Evolutionary conservation across 352 stramenopile species (phyloP).

Genomic region (Globisporangium spiculum): DNA sequence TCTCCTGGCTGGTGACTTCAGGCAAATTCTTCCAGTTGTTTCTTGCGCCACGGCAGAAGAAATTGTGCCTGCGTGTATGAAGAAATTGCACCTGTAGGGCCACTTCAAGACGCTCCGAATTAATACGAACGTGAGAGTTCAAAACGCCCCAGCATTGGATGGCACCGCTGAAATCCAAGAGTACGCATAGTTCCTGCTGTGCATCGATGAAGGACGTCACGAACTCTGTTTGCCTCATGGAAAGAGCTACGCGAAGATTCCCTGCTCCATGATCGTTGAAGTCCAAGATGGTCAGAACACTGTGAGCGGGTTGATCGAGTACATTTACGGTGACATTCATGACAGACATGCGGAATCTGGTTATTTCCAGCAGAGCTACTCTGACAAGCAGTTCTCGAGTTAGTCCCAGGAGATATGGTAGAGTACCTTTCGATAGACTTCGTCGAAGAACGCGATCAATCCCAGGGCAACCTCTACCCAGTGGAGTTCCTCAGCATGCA

Average conservation of each 20-base stretch:
- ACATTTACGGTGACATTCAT: too few species aligned
- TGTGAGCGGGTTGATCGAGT: too few species aligned
- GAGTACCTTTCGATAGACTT: background rate
- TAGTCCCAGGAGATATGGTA: too few species aligned
- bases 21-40: background rate
- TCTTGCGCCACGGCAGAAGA: background rate
- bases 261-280: background rate
- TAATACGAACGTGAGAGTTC: background rate
- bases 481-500: constrained; percentile 1
- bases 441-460: background rate
- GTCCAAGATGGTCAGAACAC: background rate
- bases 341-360: too few species aligned
- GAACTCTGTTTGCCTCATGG: background rate
- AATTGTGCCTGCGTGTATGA: background rate
- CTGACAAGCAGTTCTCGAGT: too few species aligned
- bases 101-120: background rate
- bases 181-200: background rate
- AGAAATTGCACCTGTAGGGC: background rate
- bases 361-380: too few species aligned
- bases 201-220: background rate
- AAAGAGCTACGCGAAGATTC: background rate
- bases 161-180: background rate
- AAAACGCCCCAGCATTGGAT: background rate
- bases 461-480: too few species aligned
- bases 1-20: background rate